Base-by-base conservation (phyloP, 306 rosid species). In the Gillenia trifoliata region DNA sequence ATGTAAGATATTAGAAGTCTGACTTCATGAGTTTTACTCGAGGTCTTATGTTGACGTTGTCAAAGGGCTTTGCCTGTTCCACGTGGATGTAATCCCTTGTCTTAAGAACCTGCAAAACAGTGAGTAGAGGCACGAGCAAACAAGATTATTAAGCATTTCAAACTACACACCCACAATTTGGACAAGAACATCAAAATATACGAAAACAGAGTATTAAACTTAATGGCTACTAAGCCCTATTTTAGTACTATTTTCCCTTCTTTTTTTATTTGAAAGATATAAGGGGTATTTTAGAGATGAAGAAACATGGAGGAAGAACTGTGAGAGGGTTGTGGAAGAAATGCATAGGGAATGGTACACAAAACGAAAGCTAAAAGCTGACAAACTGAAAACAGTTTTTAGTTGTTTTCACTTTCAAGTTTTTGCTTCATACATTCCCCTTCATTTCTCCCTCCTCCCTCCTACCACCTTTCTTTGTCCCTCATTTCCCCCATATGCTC, bases 1-100 rank as follows among this genome's bases (percentile, higher is more conserved):
- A 83, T 20, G 74, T 31, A 54, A 85, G 78, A 82, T 78, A 85
- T 92, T 89, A 95, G 89, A 95, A 92, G 74, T 81, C 93, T 69
- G 98, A 83, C 76, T 90, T 92, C 93, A 89, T 84, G 76, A 95
- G 96, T 89, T 92, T 95, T 81, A 74, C 63, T 70, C 88, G 86
- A 56, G 99, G 90, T 88, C 87, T 80, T 78, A 95, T 64, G 81
- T 60, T 77, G 66, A 95, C 81, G 77, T 77, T 81, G 68, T 89
- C 92, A 66, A 84, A 95, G 69, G 99, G 91, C 76, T 80, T 83
- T 34, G 76, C 71, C 84, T 95, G 99, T 57, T 92, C 99, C 79
- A 90, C 98, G 62, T 92, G 86, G 81, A 95, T 73, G 83, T 92
- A 92, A 83, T 95, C 99, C 89, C 83, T 89, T 33, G 99, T 92